A percentile compares a stretch with the other conserved stretches of the same genome.
phyloP scores from a whole-genome alignment of 2,329 filamentous ascomycete species.

The Ceratocystis lukuohia region DNA sequence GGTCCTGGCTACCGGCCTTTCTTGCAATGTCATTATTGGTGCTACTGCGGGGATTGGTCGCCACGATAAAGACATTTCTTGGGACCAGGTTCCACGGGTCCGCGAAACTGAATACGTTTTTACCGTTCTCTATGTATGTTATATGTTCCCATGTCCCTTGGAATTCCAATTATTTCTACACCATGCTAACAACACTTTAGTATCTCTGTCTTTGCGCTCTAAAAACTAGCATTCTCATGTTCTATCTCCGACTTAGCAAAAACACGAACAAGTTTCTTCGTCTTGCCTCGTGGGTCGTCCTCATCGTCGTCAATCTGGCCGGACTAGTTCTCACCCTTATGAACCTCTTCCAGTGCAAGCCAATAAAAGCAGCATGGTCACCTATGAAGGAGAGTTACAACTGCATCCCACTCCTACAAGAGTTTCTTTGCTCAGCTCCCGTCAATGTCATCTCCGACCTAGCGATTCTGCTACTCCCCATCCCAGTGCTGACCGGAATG shows the following conservation, averaged over 20 bases:
- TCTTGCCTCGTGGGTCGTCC: slow-evolving; percentile 65
- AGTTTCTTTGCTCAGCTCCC: slow-evolving; percentile 63
- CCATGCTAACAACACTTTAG: slow-evolving; percentile 29
- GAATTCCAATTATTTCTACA: neutral
- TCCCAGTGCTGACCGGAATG: slow-evolving; percentile 80
- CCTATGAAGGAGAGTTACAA: slow-evolving; percentile 25
- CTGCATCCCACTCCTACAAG: slow-evolving; percentile 47
- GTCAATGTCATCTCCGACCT: slow-evolving; percentile 88
- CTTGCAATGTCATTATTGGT: slow-evolving; percentile 52
- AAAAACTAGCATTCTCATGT: slow-evolving; percentile 84
- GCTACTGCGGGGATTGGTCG: slow-evolving; percentile 53
- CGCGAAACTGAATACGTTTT: slow-evolving; percentile 50
- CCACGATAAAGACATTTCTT: slow-evolving; percentile 48
- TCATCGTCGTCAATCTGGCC: slow-evolving; percentile 64
- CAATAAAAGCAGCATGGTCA: slow-evolving; percentile 56
- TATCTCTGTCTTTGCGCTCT: slow-evolving; percentile 83
- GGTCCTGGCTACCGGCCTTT: slow-evolving; percentile 55
- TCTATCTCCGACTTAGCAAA: slow-evolving; percentile 72
- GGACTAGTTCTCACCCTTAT: slow-evolving; percentile 70
- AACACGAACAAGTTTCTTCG: slow-evolving; percentile 64
- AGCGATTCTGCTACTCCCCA: slow-evolving; percentile 72
- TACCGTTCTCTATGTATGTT: slow-evolving; percentile 46
- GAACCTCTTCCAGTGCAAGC: slow-evolving; percentile 76
- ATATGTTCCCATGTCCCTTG: neutral
- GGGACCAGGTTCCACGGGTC: slow-evolving; percentile 34